Percentiles rank a stretch among this genome's conserved stretches.
These are phyloP conservation scores for Brassica nigra DNA, from an alignment of 345 rosid genomes.

Conservation along the genomic window DNA sequence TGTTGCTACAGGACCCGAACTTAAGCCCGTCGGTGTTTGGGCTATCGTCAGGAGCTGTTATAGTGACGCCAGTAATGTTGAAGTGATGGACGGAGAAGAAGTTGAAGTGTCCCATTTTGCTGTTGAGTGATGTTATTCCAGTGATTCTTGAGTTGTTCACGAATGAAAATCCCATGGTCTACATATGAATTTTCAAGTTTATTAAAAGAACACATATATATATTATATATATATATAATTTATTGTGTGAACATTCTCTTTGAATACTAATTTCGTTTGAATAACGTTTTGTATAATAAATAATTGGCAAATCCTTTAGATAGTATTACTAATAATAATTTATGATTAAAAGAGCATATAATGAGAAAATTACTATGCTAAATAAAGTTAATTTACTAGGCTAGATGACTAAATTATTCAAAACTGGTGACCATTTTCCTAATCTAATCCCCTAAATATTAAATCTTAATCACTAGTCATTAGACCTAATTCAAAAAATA, in stretches of 20 bases:
- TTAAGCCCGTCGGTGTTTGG: constrained; percentile 41
- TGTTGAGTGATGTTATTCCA: neutral
- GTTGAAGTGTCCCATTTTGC: neutral
- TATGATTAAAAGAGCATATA: no score
- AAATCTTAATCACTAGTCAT: no score
- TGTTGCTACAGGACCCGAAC: constrained; percentile 26
- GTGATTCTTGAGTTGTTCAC: neutral
- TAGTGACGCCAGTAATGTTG: neutral
- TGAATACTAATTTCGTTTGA: neutral
- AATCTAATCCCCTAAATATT: no score
- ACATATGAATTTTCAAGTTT: neutral
- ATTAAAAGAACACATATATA: neutral
- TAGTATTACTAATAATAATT: no score
- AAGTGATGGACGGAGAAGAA: neutral
- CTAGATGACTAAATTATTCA: no score
- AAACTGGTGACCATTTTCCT: no score
- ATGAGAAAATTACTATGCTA: no score
- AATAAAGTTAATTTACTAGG: no score
- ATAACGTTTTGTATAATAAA: neutral
- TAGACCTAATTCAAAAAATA: no score
- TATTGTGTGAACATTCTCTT: neutral
- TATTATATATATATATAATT: neutral
- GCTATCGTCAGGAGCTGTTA: constrained; percentile 32
- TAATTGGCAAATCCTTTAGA: no score
- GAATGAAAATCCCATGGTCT: neutral